phyloP scores from a whole-genome alignment of 495 filamentous ascomycete genomes.

The Podospora comata region DNA sequence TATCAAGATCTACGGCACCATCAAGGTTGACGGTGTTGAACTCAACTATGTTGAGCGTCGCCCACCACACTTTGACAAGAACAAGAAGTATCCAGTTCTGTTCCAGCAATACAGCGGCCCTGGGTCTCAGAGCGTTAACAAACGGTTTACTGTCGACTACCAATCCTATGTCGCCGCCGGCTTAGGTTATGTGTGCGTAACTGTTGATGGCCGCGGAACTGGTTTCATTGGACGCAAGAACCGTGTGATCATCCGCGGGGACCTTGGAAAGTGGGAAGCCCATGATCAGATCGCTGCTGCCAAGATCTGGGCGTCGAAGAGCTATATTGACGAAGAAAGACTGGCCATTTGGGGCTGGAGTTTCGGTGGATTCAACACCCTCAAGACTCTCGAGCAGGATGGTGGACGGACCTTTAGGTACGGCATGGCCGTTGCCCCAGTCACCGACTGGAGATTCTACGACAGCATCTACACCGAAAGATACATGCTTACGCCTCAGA shows the following conservation, averaged over 20 bases:
- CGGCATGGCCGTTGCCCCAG: constrained; percentile 96
- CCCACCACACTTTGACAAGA: constrained; percentile 83
- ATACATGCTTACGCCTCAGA: constrained; percentile 89
- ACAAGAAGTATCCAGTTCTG: constrained; percentile 85
- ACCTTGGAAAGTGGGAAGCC: constrained; percentile 82
- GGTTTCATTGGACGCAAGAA: constrained; percentile 84
- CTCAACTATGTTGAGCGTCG: constrained; percentile 88
- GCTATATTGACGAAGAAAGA: constrained; percentile 74
- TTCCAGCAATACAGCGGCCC: constrained; percentile 93
- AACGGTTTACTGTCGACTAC: constrained; percentile 81
- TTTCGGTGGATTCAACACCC: constrained; percentile 94
- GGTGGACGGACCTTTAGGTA: constrained; percentile 87
- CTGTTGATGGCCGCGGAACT: constrained; percentile 89
- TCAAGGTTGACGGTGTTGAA: constrained; percentile 65
- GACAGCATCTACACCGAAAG: constrained; percentile 95
- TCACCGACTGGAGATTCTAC: constrained; percentile 95
- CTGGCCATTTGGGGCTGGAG: constrained; percentile 99
- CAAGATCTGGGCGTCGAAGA: constrained; percentile 76
- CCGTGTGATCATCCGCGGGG: constrained; percentile 74
- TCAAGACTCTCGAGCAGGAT: constrained; percentile 91
- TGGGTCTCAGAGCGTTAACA: constrained; percentile 79
- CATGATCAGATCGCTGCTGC: constrained; percentile 88
- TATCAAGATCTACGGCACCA: constrained; percentile 76
- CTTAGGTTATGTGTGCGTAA: constrained; percentile 93
- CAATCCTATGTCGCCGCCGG: constrained; percentile 83